Base-by-base conservation (phyloP, 2,329 filamentous ascomycete species). In the Botrytis tulipae region DNA sequence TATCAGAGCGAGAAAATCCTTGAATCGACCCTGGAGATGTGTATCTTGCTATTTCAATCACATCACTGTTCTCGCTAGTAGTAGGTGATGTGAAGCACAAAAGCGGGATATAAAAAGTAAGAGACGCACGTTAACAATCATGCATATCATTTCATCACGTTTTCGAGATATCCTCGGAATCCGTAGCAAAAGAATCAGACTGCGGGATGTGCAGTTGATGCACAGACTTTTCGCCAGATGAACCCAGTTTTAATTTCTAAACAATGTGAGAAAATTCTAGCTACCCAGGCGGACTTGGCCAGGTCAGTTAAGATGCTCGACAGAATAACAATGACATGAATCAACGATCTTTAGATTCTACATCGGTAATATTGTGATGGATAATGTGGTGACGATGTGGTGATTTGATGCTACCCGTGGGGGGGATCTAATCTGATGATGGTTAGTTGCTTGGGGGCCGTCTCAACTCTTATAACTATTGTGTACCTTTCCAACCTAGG, bases 391-490 rank as follows among this genome's bases (percentile, higher is more conserved):
- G 63, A 51, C 12, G 63, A 51, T 67, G 32, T 51, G 46, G 35
- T 68, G 48, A 68, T 42, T 54, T 57, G 48, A 57, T 57, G 48
- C 48, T 57, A 22, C 32, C 37, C 14, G 46, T 51, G 16, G 35
- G 40, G 37, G 68, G 44, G 22, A 72, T 67, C 60, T 57, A 72
- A 72, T 72, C 70, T 72, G 70, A 72, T 57, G n/a, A 57, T 18
- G 37, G 16, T 54, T 66, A 66, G 22, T 54, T 65, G 44, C 25
- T 61, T 70, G n/a, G 67, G n/a, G 37, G 29, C 22, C n/a, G 54
- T 60, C 20, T 70, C 67, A 46, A 70, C 51, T 51, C 40, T 22
- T 40, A 18, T 9, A 42, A 57, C 48, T 42, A 57, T n/a, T 44
- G 35, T 10, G 48, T 59, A 57, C 66, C 51, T 57, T 69, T 69